Evolutionary conservation across 2,329 filamentous ascomycete species (phyloP).

Genomic region (Triangularia verruculosa): DNA sequence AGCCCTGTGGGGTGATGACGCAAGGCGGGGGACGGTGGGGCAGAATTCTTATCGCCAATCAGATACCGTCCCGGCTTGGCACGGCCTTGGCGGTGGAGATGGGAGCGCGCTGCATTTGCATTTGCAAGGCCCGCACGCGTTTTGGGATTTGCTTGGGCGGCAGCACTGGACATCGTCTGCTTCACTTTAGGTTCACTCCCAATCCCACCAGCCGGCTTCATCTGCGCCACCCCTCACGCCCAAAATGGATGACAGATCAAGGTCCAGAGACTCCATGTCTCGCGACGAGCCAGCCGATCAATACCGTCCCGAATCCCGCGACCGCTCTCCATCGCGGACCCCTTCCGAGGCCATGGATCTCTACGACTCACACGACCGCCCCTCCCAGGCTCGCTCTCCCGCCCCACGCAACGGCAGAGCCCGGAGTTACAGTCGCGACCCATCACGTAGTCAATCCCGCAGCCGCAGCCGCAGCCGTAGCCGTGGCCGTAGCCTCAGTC

Average conservation of each 20-base stretch:
- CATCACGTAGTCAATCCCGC: conserved; percentile 19
- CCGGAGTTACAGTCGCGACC: conserved; percentile 33
- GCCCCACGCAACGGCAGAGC: conserved; percentile 39
- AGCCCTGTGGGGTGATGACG: not conserved
- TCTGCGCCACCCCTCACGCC: not conserved
- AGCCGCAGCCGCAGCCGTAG: conserved; percentile 29
- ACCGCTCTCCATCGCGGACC: conserved; percentile 23
- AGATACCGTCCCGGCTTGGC: not conserved
- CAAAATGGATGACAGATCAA: conserved; percentile 24
- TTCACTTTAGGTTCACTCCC: not conserved
- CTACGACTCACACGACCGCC: conserved; percentile 4
- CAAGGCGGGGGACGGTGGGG: not conserved
- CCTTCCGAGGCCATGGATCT: conserved; percentile 8
- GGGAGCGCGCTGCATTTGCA: not conserved
- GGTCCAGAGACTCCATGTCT: conserved; percentile 20
- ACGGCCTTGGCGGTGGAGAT: not conserved
- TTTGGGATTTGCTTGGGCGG: not conserved
- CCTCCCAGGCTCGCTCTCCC: conserved; percentile 32
- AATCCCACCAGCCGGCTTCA: not conserved
- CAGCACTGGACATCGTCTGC: not conserved
- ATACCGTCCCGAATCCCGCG: conserved; percentile 13
- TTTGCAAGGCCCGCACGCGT: not conserved
- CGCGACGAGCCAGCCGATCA: conserved; percentile 14
- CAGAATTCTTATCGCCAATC: not conserved
- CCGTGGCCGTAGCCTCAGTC: conserved; percentile 32